phyloP scores from a whole-genome alignment of 2,329 filamentous ascomycete genomes.

The Fusarium newnesense region DNA sequence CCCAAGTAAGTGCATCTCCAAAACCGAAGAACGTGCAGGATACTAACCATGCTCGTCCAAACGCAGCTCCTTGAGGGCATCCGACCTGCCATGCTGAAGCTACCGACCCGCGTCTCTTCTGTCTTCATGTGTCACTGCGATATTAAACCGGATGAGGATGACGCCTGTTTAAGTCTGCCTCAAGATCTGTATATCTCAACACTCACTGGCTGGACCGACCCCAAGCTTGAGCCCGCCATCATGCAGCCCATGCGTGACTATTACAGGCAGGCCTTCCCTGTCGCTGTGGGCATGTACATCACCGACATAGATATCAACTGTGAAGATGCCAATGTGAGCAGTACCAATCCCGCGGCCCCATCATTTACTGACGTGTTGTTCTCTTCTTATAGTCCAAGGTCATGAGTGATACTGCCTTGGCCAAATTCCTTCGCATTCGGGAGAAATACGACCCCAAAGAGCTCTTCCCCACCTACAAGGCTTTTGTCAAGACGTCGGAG shows the following conservation, averaged over 20 bases:
- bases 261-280: not conserved
- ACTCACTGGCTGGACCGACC: conserved; percentile 12
- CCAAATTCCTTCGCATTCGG: not conserved
- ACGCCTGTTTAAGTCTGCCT: conserved; percentile 5
- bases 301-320: conserved; percentile 9
- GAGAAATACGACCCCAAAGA: conserved; percentile 2
- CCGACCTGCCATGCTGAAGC: not conserved
- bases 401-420: not conserved
- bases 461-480: not conserved
- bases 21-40: not conserved
- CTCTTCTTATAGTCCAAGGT: not conserved
- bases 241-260: conserved; percentile 1
- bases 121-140: conserved; percentile 1
- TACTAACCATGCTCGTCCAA: not conserved
- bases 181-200: conserved; percentile 17
- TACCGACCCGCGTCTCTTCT: conserved; percentile 9
- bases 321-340: not conserved
- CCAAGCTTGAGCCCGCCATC: not conserved
- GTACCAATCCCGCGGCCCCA: not conserved
- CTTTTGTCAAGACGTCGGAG: not conserved
- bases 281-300: conserved; percentile 4
- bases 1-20: not conserved
- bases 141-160: conserved; percentile 3
- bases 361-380: not conserved
- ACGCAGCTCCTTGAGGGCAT: conserved; percentile 2